Conservation (phyloP, 768 basidiomycete genomes). For the Antrodiella citrinella region DNA sequence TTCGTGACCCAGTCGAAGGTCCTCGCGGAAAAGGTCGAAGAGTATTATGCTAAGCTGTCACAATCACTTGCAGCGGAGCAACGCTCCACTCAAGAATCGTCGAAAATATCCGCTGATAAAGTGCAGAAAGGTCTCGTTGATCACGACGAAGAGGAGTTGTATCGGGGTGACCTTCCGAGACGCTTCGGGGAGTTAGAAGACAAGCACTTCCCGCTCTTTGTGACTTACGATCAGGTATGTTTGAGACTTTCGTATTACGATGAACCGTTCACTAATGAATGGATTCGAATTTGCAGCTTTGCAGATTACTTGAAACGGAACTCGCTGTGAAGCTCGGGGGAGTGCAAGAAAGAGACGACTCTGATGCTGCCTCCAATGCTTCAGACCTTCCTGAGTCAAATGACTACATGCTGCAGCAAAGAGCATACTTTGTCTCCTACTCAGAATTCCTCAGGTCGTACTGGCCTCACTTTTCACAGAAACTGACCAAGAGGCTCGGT, state of each 20-base stretch:
- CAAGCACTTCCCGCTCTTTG: slow-evolving; percentile 60
- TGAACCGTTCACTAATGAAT: neutral
- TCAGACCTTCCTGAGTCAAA: neutral
- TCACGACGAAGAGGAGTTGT: slow-evolving; percentile 11
- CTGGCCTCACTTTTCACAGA: slow-evolving; percentile 53
- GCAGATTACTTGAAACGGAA: slow-evolving; percentile 41
- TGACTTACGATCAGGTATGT: slow-evolving; percentile 54
- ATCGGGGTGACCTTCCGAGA: slow-evolving; percentile 38
- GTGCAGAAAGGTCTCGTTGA: slow-evolving; percentile 2
- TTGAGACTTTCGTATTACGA: neutral
- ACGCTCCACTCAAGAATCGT: slow-evolving; percentile 4
- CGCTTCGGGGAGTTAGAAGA: slow-evolving; percentile 51
- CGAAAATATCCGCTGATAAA: neutral
- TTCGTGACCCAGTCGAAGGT: slow-evolving; percentile 22
- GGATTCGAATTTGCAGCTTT: slow-evolving; percentile 29
- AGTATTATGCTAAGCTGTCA: slow-evolving; percentile 16
- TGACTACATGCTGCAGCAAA: slow-evolving; percentile 8
- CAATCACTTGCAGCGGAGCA: slow-evolving; percentile 6
- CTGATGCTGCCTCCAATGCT: neutral
- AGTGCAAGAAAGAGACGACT: neutral
- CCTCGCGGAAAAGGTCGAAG: slow-evolving; percentile 19
- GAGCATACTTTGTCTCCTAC: slow-evolving; percentile 30
- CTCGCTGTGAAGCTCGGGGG: slow-evolving; percentile 11
- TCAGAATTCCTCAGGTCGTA: slow-evolving; percentile 40
- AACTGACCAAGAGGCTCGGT: slow-evolving; percentile 48